These are phyloP conservation scores for Acacia confusa DNA, from an alignment of 306 rosid genomes.

Conservation along the genomic window DNA sequence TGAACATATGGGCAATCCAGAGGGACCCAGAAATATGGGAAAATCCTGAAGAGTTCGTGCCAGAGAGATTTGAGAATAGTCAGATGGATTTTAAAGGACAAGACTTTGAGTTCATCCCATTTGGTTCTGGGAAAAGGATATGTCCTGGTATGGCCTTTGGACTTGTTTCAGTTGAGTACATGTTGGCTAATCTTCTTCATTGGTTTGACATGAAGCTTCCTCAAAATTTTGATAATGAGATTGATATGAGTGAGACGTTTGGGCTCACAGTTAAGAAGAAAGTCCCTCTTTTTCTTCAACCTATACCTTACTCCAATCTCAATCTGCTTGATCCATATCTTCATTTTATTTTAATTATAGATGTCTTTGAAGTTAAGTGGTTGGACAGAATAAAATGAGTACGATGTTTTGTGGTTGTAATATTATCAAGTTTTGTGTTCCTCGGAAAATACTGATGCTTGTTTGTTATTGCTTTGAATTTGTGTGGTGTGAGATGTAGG, in stretches of 20 bases:
- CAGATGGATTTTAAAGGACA: conserved; percentile 37
- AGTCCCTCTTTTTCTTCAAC: conserved; percentile 30
- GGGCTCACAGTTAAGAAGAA: conserved; percentile 27
- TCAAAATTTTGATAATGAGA: neutral
- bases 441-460: too few species aligned
- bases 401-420: neutral
- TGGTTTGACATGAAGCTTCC: conserved; percentile 50
- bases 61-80: neutral
- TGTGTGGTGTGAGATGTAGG: too few species aligned
- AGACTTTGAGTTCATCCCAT: conserved; percentile 28
- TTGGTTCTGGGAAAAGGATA: conserved; percentile 21
- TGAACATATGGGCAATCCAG: neutral
- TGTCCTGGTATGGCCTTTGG: conserved; percentile 27
- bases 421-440: neutral
- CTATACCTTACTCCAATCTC: neutral
- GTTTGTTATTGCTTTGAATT: too few species aligned
- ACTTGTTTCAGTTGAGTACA: neutral
- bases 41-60: neutral
- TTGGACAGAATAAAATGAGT: neutral
- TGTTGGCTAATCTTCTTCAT: conserved; percentile 35
- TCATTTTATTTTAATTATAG: neutral
- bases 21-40: neutral
- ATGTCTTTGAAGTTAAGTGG: neutral
- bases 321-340: too few species aligned
- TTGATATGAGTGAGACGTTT: neutral